Percentiles rank a stretch among this genome's conserved stretches.
phyloP scores from a whole-genome alignment of 495 filamentous ascomycete genomes.

The Xylaria castorea region DNA sequence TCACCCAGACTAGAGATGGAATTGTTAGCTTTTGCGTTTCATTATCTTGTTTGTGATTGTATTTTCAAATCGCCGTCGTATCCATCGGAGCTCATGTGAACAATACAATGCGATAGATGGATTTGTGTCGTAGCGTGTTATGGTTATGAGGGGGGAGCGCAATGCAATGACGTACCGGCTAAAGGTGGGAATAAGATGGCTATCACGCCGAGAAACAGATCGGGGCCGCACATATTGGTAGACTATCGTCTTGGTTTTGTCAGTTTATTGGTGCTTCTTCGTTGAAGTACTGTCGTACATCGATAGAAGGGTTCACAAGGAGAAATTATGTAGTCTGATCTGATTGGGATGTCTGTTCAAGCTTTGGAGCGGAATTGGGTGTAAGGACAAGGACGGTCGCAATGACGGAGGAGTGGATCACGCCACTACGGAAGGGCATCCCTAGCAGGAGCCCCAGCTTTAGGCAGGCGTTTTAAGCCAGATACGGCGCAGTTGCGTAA shows the following conservation, averaged over 20 bases:
- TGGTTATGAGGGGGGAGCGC: slow-evolving; percentile 24
- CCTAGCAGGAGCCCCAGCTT: too few species aligned
- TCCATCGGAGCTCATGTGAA: background rate
- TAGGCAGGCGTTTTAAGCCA: slow-evolving; percentile 28
- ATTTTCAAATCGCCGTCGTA: background rate
- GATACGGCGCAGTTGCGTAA: background rate
- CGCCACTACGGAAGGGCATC: slow-evolving; percentile 18
- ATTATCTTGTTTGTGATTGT: slow-evolving; percentile 14
- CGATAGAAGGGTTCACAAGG: background rate
- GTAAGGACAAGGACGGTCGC: background rate
- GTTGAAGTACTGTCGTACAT: background rate
- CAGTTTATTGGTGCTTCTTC: background rate
- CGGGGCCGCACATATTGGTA: slow-evolving; percentile 62
- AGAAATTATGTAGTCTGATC: background rate
- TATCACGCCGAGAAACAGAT: slow-evolving; percentile 87
- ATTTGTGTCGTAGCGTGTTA: background rate
- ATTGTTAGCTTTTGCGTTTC: slow-evolving; percentile 38
- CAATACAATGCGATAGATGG: slow-evolving; percentile 6
- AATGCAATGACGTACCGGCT: slow-evolving; percentile 72
- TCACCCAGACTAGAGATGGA: slow-evolving; percentile 81
- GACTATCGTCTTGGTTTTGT: background rate
- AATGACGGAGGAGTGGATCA: slow-evolving; percentile 27
- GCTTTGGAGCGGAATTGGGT: background rate
- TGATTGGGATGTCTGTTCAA: background rate
- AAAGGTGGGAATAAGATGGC: slow-evolving; percentile 94